Evolutionary conservation across 2,329 filamentous ascomycete species (phyloP), one percentile per base, ranked within the genome.

Genomic region (Metarhizium brunneum): DNA sequence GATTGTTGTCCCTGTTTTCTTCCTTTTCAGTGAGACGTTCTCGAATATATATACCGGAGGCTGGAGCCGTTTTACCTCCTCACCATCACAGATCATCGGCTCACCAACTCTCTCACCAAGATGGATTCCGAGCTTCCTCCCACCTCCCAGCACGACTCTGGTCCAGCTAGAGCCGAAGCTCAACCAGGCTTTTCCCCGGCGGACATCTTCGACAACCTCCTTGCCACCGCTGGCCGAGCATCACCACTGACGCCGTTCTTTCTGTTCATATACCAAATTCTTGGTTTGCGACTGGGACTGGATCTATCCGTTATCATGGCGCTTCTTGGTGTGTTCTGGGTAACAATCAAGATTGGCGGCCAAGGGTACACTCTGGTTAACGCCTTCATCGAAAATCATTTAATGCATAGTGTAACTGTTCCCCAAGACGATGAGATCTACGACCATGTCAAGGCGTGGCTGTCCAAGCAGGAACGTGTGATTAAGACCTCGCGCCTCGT

Each of bases 351-450:
- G 47, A 48, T 74, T 45, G 60, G 62, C 10, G 63, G 62, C 4
- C 72, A 73, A 56, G 47, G 71, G 0, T 72, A 73, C 59, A 58
- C 61, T 13, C 56, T 71, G 25, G 8, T 72, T 2, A 66, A 69
- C 49, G 58, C 62, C 11, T 55, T 79, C 16, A 58, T 80, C 32
- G 67, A 68, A n/a, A 65, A 67, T 6, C 71, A 81, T 59, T 71
- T 82, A 54, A 79, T 76, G 66, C 74, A 76, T 53, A 74, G 72
- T 58, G 73, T 86, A 55, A 75, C 76, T 52, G 72, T 86, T 50
- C 73, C 70, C 56, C 78, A 76, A 57, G 73, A 73, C 47, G 83
- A 86, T 61, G 76, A 80, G 54, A 82, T 85, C 32, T 84, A 83
- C 62, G 53, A 65, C 3, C 78, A 85, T 53, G 62, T 86, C 51